phyloP scores from a whole-genome alignment of 2,329 filamentous ascomycete species.

The Sporothrix protearum region DNA sequence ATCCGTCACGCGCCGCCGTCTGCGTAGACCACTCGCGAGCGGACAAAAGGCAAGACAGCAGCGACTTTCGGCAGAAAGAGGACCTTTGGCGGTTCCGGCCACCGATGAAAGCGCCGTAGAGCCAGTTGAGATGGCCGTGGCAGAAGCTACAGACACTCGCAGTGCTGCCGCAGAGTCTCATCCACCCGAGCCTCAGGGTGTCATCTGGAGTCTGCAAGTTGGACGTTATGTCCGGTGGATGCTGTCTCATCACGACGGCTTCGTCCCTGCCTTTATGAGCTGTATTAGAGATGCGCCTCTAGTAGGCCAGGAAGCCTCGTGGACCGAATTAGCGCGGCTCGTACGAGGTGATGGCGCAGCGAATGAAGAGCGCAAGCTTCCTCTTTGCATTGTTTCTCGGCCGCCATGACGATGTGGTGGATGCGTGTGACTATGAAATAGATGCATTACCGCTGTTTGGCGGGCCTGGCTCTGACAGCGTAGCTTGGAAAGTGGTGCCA shows the following conservation, averaged over 20 bases:
- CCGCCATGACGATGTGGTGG: constrained; percentile 50
- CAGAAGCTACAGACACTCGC: constrained; percentile 40
- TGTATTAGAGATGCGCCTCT: constrained; percentile 54
- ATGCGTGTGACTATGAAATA: constrained; percentile 46
- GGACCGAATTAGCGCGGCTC: constrained; percentile 44
- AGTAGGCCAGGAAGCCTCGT: constrained; percentile 50
- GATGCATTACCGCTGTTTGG: constrained; percentile 52
- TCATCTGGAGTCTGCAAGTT: constrained; percentile 45
- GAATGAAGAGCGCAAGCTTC: constrained; percentile 32
- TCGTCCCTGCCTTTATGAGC: constrained; percentile 58
- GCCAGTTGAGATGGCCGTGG: constrained; percentile 40
- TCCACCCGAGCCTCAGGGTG: constrained; percentile 29
- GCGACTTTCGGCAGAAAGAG: not conserved
- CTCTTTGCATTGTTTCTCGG: constrained; percentile 55
- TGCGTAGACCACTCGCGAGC: constrained; percentile 50
- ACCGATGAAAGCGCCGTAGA: constrained; percentile 19
- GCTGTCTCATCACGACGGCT: constrained; percentile 53
- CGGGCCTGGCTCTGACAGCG: constrained; percentile 41
- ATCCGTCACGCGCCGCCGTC: constrained; percentile 45
- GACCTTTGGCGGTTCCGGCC: not conserved
- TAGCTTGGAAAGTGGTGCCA: constrained; percentile 50
- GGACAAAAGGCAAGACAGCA: constrained; percentile 32
- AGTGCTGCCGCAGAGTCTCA: constrained; percentile 26
- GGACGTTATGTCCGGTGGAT: constrained; percentile 57
- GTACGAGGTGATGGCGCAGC: constrained; percentile 26